phyloP scores from a whole-genome alignment of 2,329 filamentous ascomycete species.

The Colletotrichum graminicola region DNA sequence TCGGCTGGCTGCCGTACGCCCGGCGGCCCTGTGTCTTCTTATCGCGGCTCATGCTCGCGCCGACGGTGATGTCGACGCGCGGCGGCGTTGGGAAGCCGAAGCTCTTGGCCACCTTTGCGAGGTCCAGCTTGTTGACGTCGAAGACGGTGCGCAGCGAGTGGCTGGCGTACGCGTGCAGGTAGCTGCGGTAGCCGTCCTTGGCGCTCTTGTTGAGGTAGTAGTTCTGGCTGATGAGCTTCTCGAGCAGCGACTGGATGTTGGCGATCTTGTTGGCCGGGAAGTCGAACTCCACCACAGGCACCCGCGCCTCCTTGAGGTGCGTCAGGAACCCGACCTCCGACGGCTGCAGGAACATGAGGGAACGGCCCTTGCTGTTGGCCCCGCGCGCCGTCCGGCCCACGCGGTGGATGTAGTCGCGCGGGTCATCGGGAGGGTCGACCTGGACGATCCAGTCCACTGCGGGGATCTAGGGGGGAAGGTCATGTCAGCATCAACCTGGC shows the following conservation, averaged over 20 bases:
- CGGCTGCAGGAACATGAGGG: constrained; percentile 93
- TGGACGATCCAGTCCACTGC: constrained; percentile 96
- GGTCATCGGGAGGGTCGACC: constrained; percentile 93
- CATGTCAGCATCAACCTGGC: neutral
- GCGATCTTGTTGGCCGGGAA: constrained; percentile 93
- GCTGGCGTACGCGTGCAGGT: constrained; percentile 94
- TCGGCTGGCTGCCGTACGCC: constrained; percentile 83
- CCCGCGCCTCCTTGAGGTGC: constrained; percentile 89
- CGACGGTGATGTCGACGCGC: constrained; percentile 85
- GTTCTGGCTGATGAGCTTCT: constrained; percentile 94
- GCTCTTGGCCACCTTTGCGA: constrained; percentile 85
- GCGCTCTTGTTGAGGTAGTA: constrained; percentile 95
- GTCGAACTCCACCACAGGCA: constrained; percentile 96
- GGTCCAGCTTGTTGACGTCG: constrained; percentile 85
- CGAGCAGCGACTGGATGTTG: constrained; percentile 90
- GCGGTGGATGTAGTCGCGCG: constrained; percentile 92
- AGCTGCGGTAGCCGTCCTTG: constrained; percentile 85
- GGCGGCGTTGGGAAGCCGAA: constrained; percentile 86
- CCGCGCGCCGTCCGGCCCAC: constrained; percentile 95
- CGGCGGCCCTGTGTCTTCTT: constrained; percentile 75
- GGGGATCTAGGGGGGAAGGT: constrained; percentile 29
- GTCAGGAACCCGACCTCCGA: constrained; percentile 92
- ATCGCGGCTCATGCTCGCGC: constrained; percentile 80
- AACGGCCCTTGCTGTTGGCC: constrained; percentile 84
- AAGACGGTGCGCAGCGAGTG: constrained; percentile 72